Percentiles rank a stretch among this genome's conserved stretches.
These are phyloP conservation scores for Saccharomycopsis sp. DNA, from an alignment of 805 yeast species.

Conservation along the genomic window DNA sequence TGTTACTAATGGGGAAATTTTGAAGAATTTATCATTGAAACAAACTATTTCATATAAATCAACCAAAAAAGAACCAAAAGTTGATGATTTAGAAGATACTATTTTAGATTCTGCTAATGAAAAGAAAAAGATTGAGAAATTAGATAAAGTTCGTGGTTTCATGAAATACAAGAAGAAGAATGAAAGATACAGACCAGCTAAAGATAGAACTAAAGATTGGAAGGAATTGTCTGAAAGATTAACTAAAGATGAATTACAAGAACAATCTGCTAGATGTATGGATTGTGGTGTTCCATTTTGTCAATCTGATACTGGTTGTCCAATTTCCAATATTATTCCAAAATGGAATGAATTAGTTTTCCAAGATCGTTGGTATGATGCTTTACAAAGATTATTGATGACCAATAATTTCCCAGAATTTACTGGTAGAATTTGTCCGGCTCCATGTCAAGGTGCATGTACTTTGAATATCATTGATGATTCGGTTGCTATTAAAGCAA, in stretches of 20 bases:
- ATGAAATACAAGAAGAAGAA: slow-evolving; percentile 87
- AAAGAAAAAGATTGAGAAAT: slow-evolving; percentile 49
- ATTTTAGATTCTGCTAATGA: slow-evolving; percentile 62
- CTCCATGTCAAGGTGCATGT: slow-evolving; percentile 98
- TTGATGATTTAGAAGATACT: slow-evolving; percentile 85
- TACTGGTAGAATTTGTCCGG: slow-evolving; percentile 97
- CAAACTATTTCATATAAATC: slow-evolving; percentile 28
- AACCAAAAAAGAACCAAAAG: slow-evolving; percentile 63
- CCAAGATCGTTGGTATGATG: slow-evolving; percentile 91
- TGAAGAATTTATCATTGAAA: slow-evolving; percentile 46
- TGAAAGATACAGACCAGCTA: slow-evolving; percentile 77
- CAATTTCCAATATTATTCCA: slow-evolving; percentile 93
- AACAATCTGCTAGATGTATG: slow-evolving; percentile 97
- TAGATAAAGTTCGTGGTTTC: slow-evolving; percentile 85
- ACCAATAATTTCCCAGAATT: slow-evolving; percentile 98
- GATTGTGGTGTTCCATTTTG: slow-evolving; percentile 99
- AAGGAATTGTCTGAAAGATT: slow-evolving; percentile 77
- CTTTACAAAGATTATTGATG: slow-evolving; percentile 84
- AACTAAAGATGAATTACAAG: slow-evolving; percentile 76
- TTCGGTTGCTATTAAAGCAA: slow-evolving; percentile 94
- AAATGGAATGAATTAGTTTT: slow-evolving; percentile 96
- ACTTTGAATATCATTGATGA: slow-evolving; percentile 88
- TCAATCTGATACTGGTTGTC: slow-evolving; percentile 97
- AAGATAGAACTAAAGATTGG: slow-evolving; percentile 83
- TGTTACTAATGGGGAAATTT: slow-evolving; percentile 83